Percentiles rank a stretch among this genome's conserved stretches.
These are phyloP conservation scores for Wickerhamiella nectarea DNA, from an alignment of 805 yeast species.

Conservation along the genomic window DNA sequence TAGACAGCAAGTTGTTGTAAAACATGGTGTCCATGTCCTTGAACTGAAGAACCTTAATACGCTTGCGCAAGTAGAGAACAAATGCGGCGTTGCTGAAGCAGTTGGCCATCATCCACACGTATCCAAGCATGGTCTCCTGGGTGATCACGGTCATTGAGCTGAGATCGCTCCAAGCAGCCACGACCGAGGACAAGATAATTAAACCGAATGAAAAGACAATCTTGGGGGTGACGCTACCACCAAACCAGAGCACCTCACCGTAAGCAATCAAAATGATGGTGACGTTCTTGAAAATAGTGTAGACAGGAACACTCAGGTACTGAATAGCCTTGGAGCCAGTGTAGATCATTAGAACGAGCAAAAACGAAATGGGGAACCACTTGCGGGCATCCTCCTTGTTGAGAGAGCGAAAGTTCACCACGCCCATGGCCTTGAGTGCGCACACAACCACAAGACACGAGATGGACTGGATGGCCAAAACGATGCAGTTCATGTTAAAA, in stretches of 20 bases:
- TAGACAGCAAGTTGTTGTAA: slow-evolving; percentile 87
- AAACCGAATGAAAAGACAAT: slow-evolving; percentile 75
- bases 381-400: slow-evolving; percentile 80
- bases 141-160: slow-evolving; percentile 27
- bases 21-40: slow-evolving; percentile 91
- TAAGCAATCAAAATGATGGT: slow-evolving; percentile 94
- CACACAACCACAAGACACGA: slow-evolving; percentile 69
- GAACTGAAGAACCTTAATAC: slow-evolving; percentile 92
- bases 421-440: slow-evolving; percentile 55
- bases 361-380: slow-evolving; percentile 84
- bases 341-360: slow-evolving; percentile 87
- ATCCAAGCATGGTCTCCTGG: slow-evolving; percentile 39
- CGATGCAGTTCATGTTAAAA: slow-evolving; percentile 72
- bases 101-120: slow-evolving; percentile 93
- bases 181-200: slow-evolving; percentile 91
- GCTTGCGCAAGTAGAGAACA: slow-evolving; percentile 90
- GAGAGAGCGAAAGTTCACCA: slow-evolving; percentile 76
- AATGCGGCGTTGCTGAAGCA: slow-evolving; percentile 90
- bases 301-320: slow-evolving; percentile 83
- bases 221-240: slow-evolving; percentile 82
- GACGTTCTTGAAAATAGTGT: slow-evolving; percentile 94
- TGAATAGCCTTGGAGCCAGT: slow-evolving; percentile 92
- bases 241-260: slow-evolving; percentile 96
- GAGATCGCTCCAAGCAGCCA: slow-evolving; percentile 84
- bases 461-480: slow-evolving; percentile 74